A percentile compares a stretch with the other conserved stretches of the same genome.
phyloP scores from a whole-genome alignment of 768 basidiomycete genomes.

The Mrakia blollopis region DNA sequence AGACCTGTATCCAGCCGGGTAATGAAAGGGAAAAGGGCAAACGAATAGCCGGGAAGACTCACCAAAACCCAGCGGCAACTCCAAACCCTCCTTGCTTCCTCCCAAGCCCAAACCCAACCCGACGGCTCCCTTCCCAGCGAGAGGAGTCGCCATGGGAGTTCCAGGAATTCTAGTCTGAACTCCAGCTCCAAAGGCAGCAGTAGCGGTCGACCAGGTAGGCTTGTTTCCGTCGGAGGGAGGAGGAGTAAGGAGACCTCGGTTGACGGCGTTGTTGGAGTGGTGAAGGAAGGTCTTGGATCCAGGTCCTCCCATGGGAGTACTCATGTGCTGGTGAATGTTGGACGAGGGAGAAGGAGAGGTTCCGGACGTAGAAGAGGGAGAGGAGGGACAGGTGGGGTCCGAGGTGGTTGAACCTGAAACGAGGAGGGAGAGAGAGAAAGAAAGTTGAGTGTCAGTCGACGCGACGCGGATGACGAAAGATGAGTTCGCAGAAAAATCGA shows the following conservation, averaged over 20 bases:
- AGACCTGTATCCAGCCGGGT: not conserved
- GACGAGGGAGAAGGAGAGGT: not conserved
- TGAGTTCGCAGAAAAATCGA: not conserved
- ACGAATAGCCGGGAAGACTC: not conserved
- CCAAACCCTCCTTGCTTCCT: not conserved
- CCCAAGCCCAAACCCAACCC: not conserved
- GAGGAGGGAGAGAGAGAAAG: not conserved
- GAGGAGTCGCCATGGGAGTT: not conserved
- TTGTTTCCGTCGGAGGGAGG: constrained; percentile 7
- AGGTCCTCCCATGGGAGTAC: not conserved
- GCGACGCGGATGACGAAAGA: not conserved
- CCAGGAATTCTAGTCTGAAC: not conserved
- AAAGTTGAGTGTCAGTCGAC: not conserved
- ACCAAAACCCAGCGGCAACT: not conserved
- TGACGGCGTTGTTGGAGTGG: not conserved
- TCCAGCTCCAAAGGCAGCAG: not conserved
- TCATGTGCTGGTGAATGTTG: not conserved
- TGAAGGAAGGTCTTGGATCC: not conserved
- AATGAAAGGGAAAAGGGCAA: not conserved
- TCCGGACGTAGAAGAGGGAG: not conserved
- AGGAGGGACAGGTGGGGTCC: constrained; percentile 11
- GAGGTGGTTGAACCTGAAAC: not conserved
- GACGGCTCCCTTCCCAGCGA: not conserved
- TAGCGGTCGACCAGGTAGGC: not conserved
- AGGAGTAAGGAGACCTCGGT: constrained; percentile 7